phyloP scores from a whole-genome alignment of 1,284 basidiomycete genomes.

The Ceratobasidium sp. region DNA sequence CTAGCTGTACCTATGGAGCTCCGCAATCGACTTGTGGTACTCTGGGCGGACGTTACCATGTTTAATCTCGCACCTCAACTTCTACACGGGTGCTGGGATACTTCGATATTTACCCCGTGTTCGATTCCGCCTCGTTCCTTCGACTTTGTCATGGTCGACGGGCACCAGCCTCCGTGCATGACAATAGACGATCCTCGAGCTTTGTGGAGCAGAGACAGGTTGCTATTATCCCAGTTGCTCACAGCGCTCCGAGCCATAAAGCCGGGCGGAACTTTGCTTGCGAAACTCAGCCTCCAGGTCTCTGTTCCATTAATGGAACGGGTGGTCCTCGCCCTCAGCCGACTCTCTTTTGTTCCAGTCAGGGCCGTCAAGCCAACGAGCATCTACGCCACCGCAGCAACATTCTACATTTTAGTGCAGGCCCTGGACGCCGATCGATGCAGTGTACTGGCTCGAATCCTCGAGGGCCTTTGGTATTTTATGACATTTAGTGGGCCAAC shows the following conservation, averaged over 20 bases:
- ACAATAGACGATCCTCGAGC: conserved; percentile 12
- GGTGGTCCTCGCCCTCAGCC: conserved; percentile 52
- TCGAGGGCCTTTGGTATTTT: conserved; percentile 39
- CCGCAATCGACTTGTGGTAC: conserved; percentile 27
- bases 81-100: conserved; percentile 31
- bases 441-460: conserved; percentile 1
- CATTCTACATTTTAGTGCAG: conserved; percentile 49
- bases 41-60: conserved; percentile 40
- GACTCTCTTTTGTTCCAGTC: conserved; percentile 20
- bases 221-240: conserved; percentile 54
- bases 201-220: conserved; percentile 48
- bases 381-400: conserved; percentile 51
- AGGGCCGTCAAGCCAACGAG: conserved; percentile 51
- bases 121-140: conserved; percentile 46
- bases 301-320: conserved; percentile 51
- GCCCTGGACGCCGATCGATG: conserved; percentile 7
- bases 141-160: conserved; percentile 55
- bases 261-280: conserved; percentile 52
- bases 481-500: conserved; percentile 34
- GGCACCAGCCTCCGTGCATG: conserved; percentile 50
- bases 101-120: conserved; percentile 27
- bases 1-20: conserved; percentile 25
- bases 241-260: conserved; percentile 51
- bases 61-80: conserved; percentile 32
- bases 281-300: conserved; percentile 54